Base-by-base conservation (phyloP, 495 filamentous ascomycete genomes). In the Aspergillus nanangensis region DNA sequence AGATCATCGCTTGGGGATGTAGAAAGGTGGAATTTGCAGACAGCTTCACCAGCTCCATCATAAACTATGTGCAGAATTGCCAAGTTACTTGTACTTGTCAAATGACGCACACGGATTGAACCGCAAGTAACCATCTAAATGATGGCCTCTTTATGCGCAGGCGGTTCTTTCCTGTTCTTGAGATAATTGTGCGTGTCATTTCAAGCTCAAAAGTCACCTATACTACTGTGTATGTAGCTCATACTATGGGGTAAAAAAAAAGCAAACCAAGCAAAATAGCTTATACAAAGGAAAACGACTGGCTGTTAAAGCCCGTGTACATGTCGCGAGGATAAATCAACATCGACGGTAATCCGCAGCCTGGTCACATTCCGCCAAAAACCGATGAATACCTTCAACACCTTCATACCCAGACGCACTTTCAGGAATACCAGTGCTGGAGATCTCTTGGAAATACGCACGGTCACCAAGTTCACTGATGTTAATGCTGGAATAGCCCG, bases 331-430 rank as follows among this genome's bases (percentile, higher is more conserved):
- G 33, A 44, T n/a, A 44, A n/a, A 19, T 38, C 22, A 13, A 13
- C 18, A 42, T 43, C 24, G 45, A 35, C 25, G 41, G 52, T 48
- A 52, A 36, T 37, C 59, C 34, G 57, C 60, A 24, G 81, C 77
- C 14, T 71, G 70, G 61, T 96, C 88, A 58, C 90, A 93, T 52
- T 94, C 86, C 60, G 87, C 87, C 38, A 97, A 55, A 62, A 96
- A 96, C 32, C 78, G 78, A 62, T 91, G 88, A 15, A 97, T 89
- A 0, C 91, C 92, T 53, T 94, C 85, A 13, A 88, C 63, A 7
- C 88, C 88, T 50, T 92, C 87, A 56, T 86, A 91, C 27, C 83
- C 81, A 51, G 74, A 66, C 4, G 58, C 66, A 24, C 43, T 72
- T 48, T 62, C 68, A 52, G 40, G 69, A 65, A 69, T 41, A 43